A percentile compares a stretch with the other conserved stretches of the same genome.
phyloP scores from a whole-genome alignment of 192 early-diverging fungal species.

The Entomortierella parvispora region DNA sequence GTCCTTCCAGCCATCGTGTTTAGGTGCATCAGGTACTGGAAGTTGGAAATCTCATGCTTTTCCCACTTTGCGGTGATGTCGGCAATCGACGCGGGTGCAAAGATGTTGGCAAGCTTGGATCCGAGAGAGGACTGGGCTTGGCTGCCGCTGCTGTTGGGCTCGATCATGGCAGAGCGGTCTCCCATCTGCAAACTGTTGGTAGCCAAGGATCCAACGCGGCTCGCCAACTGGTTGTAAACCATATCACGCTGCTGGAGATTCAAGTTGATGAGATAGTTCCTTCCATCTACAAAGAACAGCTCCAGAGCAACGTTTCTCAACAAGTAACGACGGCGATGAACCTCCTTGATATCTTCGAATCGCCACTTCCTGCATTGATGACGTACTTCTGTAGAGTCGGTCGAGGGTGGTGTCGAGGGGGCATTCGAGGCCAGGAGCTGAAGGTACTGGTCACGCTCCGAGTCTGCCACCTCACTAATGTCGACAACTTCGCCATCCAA shows the following conservation, averaged over 20 bases:
- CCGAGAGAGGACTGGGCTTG: constrained; percentile 53
- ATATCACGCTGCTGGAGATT: constrained; percentile 69
- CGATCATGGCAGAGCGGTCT: constrained; percentile 45
- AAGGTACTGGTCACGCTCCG: constrained; percentile 69
- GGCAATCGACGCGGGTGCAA: constrained; percentile 67
- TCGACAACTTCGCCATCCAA: constrained; percentile 76
- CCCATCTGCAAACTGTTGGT: constrained; percentile 62
- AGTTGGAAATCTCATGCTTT: constrained; percentile 89
- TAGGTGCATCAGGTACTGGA: constrained; percentile 95
- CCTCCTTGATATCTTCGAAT: constrained; percentile 71
- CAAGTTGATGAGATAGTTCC: constrained; percentile 80
- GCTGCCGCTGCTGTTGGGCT: constrained; percentile 40
- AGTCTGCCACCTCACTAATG: constrained; percentile 71
- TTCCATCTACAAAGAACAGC: constrained; percentile 81
- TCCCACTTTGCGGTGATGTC: constrained; percentile 87
- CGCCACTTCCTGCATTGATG: constrained; percentile 63
- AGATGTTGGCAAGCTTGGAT: constrained; percentile 67
- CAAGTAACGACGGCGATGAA: constrained; percentile 58
- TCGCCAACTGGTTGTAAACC: constrained; percentile 70
- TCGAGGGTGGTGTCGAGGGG: constrained; percentile 45
- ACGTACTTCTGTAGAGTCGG: constrained; percentile 52
- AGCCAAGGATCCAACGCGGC: constrained; percentile 59
- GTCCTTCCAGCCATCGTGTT: constrained; percentile 90
- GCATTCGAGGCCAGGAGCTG: constrained; percentile 63
- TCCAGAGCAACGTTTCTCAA: constrained; percentile 79